Evolutionary conservation across 805 yeast species (phyloP).

Genomic region (Saturnispora hagleri): DNA sequence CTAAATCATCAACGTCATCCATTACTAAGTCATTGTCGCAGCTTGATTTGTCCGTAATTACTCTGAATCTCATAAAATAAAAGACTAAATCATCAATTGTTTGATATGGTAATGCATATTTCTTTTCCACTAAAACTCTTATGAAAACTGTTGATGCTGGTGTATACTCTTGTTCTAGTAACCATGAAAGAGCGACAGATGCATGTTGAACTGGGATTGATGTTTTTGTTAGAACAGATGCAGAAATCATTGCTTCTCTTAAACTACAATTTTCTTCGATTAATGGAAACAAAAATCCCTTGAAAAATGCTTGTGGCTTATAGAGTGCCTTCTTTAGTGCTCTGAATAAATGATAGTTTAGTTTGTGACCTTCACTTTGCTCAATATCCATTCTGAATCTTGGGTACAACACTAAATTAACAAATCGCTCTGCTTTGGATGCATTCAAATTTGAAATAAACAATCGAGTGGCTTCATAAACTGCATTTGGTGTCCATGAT

Average conservation of each 20-base stretch:
- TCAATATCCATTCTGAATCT: constrained; percentile 66
- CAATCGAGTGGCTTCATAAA: constrained; percentile 88
- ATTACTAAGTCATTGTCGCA: constrained; percentile 10
- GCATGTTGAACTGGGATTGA: constrained; percentile 95
- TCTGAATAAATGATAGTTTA: constrained; percentile 89
- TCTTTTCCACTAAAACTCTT: constrained; percentile 82
- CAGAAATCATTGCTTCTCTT: constrained; percentile 91
- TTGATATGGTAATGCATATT: constrained; percentile 94
- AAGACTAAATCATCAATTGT: constrained; percentile 90
- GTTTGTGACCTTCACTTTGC: constrained; percentile 61
- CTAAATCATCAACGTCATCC: constrained; percentile 25
- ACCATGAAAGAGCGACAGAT: constrained; percentile 84
- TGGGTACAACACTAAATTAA: constrained; percentile 57
- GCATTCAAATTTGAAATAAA: constrained; percentile 87
- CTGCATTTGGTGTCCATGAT: constrained; percentile 90
- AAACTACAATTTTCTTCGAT: constrained; percentile 83
- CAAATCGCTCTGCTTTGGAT: constrained; percentile 79
- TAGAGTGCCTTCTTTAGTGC: constrained; percentile 87
- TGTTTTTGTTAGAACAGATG: constrained; percentile 79
- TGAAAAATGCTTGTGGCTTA: constrained; percentile 96
- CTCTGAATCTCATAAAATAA: constrained; percentile 86
- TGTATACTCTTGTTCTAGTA: constrained; percentile 70
- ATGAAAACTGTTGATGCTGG: constrained; percentile 90
- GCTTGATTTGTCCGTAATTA: constrained; percentile 33
- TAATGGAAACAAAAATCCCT: constrained; percentile 88